These are phyloP conservation scores for Ramularia collo-cygni DNA, from an alignment of 2,329 filamentous ascomycete species.

Conservation along the genomic window DNA sequence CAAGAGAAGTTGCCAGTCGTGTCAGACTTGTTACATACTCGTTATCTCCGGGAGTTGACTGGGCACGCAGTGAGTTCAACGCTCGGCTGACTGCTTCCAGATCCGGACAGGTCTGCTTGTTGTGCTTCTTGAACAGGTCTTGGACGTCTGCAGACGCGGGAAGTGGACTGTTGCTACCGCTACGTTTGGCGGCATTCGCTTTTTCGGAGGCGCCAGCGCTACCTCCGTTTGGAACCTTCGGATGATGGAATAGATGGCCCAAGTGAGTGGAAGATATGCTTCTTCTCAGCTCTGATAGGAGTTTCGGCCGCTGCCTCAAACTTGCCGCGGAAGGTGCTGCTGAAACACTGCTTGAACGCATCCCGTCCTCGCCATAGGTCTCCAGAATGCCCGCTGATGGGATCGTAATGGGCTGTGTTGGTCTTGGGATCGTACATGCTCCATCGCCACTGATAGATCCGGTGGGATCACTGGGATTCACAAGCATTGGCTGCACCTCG, in stretches of 20 bases:
- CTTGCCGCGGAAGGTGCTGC: not conserved
- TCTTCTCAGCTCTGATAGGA: not conserved
- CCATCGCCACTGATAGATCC: too few relatives aligned
- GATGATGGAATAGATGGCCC: not conserved
- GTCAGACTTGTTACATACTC: constrained; percentile 9
- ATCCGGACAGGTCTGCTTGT: constrained; percentile 9
- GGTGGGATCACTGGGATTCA: too few relatives aligned
- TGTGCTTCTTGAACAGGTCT: constrained; percentile 12
- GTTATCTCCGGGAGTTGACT: constrained; percentile 3
- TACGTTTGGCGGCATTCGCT: not conserved
- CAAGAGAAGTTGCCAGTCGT: constrained; percentile 11
- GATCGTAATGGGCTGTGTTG: constrained; percentile 1
- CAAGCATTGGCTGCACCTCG: too few relatives aligned
- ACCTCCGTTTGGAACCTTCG: too few relatives aligned
- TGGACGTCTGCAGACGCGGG: constrained; percentile 14
- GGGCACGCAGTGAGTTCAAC: constrained; percentile 11
- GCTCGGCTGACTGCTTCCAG: constrained; percentile 16
- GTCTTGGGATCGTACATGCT: constrained; percentile 11
- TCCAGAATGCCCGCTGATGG: not conserved
- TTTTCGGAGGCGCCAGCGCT: not conserved
- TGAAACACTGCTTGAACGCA: not conserved
- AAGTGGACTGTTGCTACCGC: constrained; percentile 2
- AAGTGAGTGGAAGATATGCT: not conserved
- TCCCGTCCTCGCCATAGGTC: too few relatives aligned
- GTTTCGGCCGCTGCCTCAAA: not conserved